phyloP scores from a whole-genome alignment of 768 basidiomycete species.

The Dendrothele bispora region DNA sequence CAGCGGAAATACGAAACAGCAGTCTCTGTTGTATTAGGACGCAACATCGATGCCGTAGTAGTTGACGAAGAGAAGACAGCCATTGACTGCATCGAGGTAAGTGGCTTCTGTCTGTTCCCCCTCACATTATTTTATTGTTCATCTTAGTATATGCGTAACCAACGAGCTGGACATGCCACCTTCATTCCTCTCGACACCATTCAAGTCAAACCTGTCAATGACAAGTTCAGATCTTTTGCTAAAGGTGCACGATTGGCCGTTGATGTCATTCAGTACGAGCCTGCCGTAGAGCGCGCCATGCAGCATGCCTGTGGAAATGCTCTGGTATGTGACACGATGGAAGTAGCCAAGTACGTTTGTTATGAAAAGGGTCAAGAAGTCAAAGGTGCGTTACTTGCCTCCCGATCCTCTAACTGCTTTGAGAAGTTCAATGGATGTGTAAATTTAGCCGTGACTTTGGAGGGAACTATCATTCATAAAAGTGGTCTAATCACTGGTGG shows the following conservation, averaged over 20 bases:
- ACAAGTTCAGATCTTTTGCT: constrained; percentile 90
- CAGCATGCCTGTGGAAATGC: constrained; percentile 96
- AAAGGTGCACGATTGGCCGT: constrained; percentile 86
- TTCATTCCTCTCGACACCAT: constrained; percentile 99
- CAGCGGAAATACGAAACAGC: constrained; percentile 90
- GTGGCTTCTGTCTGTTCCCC: constrained; percentile 10
- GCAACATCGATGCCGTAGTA: constrained; percentile 94
- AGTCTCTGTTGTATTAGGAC: constrained; percentile 87
- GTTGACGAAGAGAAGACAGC: constrained; percentile 97
- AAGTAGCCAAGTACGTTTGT: constrained; percentile 84
- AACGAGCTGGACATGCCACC: constrained; percentile 93
- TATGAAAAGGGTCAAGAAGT: constrained; percentile 96
- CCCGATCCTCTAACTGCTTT: not conserved
- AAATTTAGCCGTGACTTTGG: constrained; percentile 83
- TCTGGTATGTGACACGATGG: constrained; percentile 94
- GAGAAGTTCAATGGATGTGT: not conserved
- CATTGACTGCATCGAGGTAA: constrained; percentile 94
- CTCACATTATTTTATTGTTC: constrained; percentile 1
- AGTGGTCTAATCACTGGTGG: constrained; percentile 98
- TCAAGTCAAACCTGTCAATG: constrained; percentile 89
- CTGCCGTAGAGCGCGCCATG: constrained; percentile 89
- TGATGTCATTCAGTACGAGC: constrained; percentile 81
- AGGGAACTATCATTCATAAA: constrained; percentile 97
- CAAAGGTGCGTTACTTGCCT: constrained; percentile 63
- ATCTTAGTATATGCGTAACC: constrained; percentile 88